Conservation (phyloP, 2,329 filamentous ascomycete species). For the Colletotrichum sp. region DNA sequence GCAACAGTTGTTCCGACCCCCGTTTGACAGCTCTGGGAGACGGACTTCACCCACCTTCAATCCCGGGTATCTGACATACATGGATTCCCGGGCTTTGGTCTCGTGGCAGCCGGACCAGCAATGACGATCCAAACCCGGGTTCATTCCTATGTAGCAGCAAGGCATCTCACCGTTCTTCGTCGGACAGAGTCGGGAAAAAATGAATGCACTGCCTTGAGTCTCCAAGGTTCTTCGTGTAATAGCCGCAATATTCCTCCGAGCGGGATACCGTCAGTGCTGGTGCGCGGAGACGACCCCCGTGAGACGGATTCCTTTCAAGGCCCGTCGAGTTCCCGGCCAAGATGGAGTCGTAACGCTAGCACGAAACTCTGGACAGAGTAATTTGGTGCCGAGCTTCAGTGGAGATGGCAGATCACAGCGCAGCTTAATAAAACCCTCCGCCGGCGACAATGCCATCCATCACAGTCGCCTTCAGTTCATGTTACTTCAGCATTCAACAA, state of each 20-base stretch:
- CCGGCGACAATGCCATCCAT: not conserved
- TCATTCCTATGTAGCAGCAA: not conserved
- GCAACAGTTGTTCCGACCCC: not conserved
- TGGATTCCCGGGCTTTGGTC: not conserved
- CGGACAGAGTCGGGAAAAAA: not conserved
- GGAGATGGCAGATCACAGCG: not conserved
- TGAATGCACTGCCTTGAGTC: rapidly evolving
- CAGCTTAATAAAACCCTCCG: not conserved
- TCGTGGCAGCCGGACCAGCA: not conserved
- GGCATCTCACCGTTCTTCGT: not conserved
- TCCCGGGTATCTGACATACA: not conserved
- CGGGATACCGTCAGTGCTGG: not conserved
- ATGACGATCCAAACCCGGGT: not conserved
- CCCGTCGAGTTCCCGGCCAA: not conserved
- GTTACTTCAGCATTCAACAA: not conserved
- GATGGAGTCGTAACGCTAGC: not conserved
- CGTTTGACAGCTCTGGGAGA: not conserved
- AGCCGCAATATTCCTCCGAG: not conserved
- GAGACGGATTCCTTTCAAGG: not conserved
- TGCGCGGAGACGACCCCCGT: not conserved
- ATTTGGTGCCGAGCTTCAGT: not conserved
- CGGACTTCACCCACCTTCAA: not conserved
- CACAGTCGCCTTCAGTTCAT: not conserved
- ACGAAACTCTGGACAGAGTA: not conserved
- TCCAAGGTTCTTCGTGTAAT: not conserved